Evolutionary conservation across 225 moss, liverwort and hornwort species (phyloP), one percentile per base, ranked within the genome.

Genomic region (Neckera pumila): DNA sequence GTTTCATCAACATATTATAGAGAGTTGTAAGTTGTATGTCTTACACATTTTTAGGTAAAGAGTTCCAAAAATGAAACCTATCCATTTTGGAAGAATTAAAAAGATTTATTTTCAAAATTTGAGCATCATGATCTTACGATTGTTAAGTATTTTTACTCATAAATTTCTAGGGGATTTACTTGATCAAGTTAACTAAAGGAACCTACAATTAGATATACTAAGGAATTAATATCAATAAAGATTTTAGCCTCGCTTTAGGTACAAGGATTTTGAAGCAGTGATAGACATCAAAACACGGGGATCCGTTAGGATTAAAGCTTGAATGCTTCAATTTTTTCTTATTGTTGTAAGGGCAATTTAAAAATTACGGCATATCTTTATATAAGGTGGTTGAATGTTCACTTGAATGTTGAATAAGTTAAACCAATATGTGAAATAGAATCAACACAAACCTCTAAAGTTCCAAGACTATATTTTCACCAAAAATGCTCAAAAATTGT

Each of bases 231-330:
- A 20, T 20, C 3, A 11, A 71, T 42, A 5, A 42, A 71, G 15
- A 14, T 26, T 71, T 71, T 70, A 40, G 25, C 23, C 14, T 40
- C 14, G 14, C 40, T 70, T 40, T 13, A 2, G 1, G 0, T 70
- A 40, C 7, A 70, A 38, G 25, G 14, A 40, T 40, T 40, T 70
- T 13, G 4, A 70, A 23, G 23, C 14, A 40, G 2, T 40, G 7
- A 23, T 40, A 14, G 11, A 12, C 2, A 2, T 64, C 22, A 22
- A 63, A 62, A 67, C n/a, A n/a, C 3, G 0, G 2, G 5, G 1
- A 36, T 66, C 21, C 2, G 12, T 21, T 11, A 12, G 4, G n/a
- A 21, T 21, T n/a, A n/a, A n/a, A 67, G 6, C 38, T 69, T 12
- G 13, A 25, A 17, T 26, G 9, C 6, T 43, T 28, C 9, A 17